Evolutionary conservation across 306 rosid species (phyloP).

Genomic region (Sicyos edulis): DNA sequence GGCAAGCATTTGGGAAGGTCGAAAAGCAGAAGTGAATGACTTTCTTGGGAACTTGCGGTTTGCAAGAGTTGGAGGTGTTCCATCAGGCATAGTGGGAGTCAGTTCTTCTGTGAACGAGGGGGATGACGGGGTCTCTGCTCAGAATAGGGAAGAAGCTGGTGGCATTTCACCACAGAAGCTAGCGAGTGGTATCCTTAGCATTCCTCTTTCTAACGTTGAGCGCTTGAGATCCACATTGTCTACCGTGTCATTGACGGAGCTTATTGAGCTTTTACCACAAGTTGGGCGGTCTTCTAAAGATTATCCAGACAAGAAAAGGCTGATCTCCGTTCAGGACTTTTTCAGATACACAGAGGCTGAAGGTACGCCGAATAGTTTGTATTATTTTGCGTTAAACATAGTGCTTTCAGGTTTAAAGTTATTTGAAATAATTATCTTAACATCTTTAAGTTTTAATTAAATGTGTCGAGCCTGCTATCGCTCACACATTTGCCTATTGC

Average conservation of each 20-base stretch:
- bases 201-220: conserved; percentile 91
- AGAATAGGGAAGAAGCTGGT: conserved; percentile 47
- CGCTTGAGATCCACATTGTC: conserved; percentile 88
- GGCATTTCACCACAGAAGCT: conserved; percentile 75
- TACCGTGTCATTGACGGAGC: conserved; percentile 76
- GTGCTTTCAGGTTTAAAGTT: not conserved
- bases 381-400: conserved; percentile 22
- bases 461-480: not conserved
- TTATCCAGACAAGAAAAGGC: conserved; percentile 93
- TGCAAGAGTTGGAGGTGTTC: conserved; percentile 89
- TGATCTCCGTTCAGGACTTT: conserved; percentile 90
- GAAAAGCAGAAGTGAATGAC: conserved; percentile 59
- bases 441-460: not conserved
- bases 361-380: conserved; percentile 60
- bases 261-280: conserved; percentile 85
- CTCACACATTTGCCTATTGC: not conserved
- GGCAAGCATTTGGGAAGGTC: conserved; percentile 55
- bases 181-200: conserved; percentile 68
- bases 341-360: conserved; percentile 98
- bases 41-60: conserved; percentile 82
- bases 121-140: conserved; percentile 39
- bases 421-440: not conserved
- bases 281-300: conserved; percentile 71
- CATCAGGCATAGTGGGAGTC: conserved; percentile 59
- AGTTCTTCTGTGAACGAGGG: conserved; percentile 52